phyloP scores from a whole-genome alignment of 495 filamentous ascomycete genomes.

The Talaromyces adpressus region DNA sequence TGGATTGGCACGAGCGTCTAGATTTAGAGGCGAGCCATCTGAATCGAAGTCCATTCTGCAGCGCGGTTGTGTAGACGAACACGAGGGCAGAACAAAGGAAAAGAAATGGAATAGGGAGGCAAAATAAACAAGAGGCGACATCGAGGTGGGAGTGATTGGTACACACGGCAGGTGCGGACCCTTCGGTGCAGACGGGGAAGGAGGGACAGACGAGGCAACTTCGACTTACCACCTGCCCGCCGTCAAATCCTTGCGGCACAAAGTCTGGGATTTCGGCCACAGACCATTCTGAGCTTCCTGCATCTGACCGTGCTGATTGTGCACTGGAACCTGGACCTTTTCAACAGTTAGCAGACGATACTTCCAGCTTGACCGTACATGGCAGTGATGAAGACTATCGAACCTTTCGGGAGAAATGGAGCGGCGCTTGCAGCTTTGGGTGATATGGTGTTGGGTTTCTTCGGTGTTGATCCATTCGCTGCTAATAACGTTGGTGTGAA shows the following conservation, averaged over 20 bases:
- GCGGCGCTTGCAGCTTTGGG: conserved; percentile 86
- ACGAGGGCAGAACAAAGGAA: neutral
- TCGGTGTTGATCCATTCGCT: conserved; percentile 40
- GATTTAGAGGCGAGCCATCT: conserved; percentile 4
- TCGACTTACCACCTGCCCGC: conserved; percentile 52
- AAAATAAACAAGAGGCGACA: neutral
- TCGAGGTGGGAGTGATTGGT: neutral
- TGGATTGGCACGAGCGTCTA: conserved; percentile 8
- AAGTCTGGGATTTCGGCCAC: conserved; percentile 67
- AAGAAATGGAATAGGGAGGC: neutral
- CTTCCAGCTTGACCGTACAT: neutral
- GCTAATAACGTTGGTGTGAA: conserved; percentile 71
- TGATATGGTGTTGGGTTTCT: conserved; percentile 66
- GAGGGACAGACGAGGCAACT: neutral
- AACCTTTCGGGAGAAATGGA: conserved; percentile 70
- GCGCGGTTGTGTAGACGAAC: neutral
- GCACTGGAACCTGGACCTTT: conserved; percentile 37
- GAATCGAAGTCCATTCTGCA: neutral
- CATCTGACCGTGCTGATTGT: conserved; percentile 45
- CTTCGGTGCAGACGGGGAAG: neutral
- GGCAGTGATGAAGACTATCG: neutral
- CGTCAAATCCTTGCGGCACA: conserved; percentile 68
- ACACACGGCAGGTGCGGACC: neutral
- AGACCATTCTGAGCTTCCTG: conserved; percentile 46
- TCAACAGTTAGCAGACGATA: conserved; percentile 20